These are phyloP conservation scores for Intubia oerlemansii DNA, from an alignment of 2,329 filamentous ascomycete genomes.

Conservation along the genomic window DNA sequence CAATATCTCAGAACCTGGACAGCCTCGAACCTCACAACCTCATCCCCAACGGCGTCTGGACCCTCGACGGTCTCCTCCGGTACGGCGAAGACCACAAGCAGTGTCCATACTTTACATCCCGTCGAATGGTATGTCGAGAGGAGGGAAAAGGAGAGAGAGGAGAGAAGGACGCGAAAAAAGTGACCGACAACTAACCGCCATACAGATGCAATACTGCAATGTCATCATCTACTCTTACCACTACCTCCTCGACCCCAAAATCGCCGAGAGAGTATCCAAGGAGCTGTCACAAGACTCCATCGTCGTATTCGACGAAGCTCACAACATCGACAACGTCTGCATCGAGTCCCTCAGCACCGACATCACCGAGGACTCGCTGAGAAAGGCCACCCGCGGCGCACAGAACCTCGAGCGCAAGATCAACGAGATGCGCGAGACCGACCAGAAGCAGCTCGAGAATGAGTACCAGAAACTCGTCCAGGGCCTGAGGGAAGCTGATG, in stretches of 20 bases:
- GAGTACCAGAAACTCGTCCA: conserved; percentile 94
- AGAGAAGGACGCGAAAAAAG: too few relatives aligned
- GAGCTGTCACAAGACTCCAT: conserved; percentile 97
- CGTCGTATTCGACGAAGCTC: conserved; percentile 93
- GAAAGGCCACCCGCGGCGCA: conserved; percentile 77
- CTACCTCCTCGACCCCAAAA: conserved; percentile 93
- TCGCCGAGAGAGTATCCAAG: conserved; percentile 58
- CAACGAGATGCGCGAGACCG: conserved; percentile 83
- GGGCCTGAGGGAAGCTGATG: conserved; percentile 69
- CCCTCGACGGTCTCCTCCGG: conserved; percentile 65
- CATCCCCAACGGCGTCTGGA: conserved; percentile 88
- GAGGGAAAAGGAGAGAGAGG: too few relatives aligned
- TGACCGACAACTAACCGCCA: neutral
- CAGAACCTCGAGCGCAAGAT: conserved; percentile 83
- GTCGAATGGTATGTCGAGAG: conserved; percentile 52
- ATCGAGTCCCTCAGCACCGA: conserved; percentile 96
- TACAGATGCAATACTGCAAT: conserved; percentile 91
- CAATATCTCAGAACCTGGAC: conserved; percentile 79
- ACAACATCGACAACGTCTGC: conserved; percentile 99
- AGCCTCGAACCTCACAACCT: conserved; percentile 87
- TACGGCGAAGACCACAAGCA: conserved; percentile 95
- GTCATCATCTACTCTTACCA: conserved; percentile 99
- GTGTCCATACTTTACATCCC: conserved; percentile 89
- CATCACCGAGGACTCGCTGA: conserved; percentile 81
- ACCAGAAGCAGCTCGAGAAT: conserved; percentile 81